Conservation (phyloP, 1,284 basidiomycete species). For the Trichosporon sp. region DNA sequence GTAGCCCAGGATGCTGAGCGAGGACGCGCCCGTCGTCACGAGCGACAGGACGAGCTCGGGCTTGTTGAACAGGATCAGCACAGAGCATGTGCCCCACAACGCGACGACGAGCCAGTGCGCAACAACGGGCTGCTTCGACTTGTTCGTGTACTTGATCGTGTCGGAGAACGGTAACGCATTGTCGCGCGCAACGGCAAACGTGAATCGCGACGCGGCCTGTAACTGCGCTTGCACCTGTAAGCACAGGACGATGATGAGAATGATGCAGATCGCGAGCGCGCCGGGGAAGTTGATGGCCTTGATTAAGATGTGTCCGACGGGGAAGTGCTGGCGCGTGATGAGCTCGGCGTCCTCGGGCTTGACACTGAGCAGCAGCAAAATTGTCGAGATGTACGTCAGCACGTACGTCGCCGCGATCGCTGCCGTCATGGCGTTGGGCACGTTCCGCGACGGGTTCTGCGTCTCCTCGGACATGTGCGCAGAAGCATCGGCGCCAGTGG, state of each 20-base stretch:
- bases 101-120: conserved; percentile 42
- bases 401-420: conserved; percentile 37
- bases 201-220: conserved; percentile 46
- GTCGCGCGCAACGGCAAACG: conserved; percentile 45
- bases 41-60: conserved; percentile 33
- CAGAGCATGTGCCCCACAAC: conserved; percentile 29
- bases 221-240: conserved; percentile 45
- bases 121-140: conserved; percentile 35
- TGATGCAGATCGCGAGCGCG: conserved; percentile 32
- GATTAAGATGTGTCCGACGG: conserved; percentile 42
- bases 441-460: conserved; percentile 44
- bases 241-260: conserved; percentile 34
- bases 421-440: conserved; percentile 44
- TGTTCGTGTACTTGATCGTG: conserved; percentile 36
- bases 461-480: conserved; percentile 46
- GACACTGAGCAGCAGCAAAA: conserved; percentile 40
- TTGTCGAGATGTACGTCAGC: conserved; percentile 42
- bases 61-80: conserved; percentile 25
- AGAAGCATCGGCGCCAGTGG: conserved; percentile 28
- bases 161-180: conserved; percentile 45
- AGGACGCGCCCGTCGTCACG: conserved; percentile 33
- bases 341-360: conserved; percentile 27
- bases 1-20: conserved; percentile 41
- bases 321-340: conserved; percentile 31
- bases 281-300: conserved; percentile 30